Evolutionary conservation across 441 rosid species (phyloP).

Genomic region (Adansonia gregorii): DNA sequence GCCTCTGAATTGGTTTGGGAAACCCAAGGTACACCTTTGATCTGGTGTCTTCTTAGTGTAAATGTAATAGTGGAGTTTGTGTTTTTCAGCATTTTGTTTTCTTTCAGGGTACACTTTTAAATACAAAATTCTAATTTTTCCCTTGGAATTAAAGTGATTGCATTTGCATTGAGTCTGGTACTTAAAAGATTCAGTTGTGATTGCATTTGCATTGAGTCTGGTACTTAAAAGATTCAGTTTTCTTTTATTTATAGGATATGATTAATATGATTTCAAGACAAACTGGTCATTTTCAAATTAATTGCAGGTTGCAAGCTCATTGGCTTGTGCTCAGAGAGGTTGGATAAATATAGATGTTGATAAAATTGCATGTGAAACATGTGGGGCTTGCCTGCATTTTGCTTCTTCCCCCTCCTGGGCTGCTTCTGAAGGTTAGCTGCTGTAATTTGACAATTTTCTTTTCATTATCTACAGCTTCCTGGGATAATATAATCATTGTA

Average conservation of each 20-base stretch:
- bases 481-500: constrained; percentile 10
- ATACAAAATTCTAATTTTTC: background rate
- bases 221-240: background rate
- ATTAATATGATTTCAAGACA: background rate
- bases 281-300: constrained; percentile 16
- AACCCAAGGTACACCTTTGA: constrained; percentile 72
- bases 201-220: background rate
- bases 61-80: background rate
- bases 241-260: background rate
- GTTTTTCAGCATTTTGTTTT: background rate
- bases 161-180: background rate
- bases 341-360: constrained; percentile 69
- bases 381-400: constrained; percentile 61
- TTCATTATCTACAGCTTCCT: constrained; percentile 7
- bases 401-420: constrained; percentile 42
- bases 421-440: constrained; percentile 54
- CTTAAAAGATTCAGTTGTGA: background rate
- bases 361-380: constrained; percentile 71
- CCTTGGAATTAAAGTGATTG: background rate
- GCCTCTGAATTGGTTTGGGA: constrained; percentile 91
- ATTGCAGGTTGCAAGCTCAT: constrained; percentile 59
- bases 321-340: constrained; percentile 84
- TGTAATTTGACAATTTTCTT: constrained; percentile 23
- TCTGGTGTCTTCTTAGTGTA: background rate
- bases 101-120: background rate